Conservation (phyloP, 1,284 basidiomycete species). For the Ustilago loliicola region DNA sequence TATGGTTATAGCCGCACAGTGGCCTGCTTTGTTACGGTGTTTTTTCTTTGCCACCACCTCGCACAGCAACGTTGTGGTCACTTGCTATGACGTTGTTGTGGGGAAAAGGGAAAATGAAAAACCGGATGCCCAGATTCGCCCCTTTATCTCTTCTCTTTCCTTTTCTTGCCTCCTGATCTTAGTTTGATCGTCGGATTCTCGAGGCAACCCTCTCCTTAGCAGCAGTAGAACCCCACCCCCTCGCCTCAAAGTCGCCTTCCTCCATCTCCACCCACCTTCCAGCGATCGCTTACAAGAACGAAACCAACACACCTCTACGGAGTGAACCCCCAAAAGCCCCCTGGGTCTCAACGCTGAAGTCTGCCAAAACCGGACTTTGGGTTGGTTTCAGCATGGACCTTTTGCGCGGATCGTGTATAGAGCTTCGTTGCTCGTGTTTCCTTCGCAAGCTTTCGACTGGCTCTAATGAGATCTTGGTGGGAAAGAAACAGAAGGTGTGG, state of each 20-base stretch:
- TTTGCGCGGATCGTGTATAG: conserved; percentile 19
- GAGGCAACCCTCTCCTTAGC: too few relatives aligned
- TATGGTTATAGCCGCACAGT: not conserved
- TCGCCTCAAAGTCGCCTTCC: too few relatives aligned
- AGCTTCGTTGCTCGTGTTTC: conserved; percentile 21
- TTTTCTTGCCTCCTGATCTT: not conserved
- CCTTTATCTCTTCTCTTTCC: not conserved
- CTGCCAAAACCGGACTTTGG: not conserved
- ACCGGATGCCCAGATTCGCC: not conserved
- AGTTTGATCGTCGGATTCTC: not conserved
- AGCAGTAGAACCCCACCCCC: too few relatives aligned
- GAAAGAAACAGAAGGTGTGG: not conserved
- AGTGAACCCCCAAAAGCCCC: not conserved
- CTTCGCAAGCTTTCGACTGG: not conserved
- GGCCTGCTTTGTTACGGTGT: not conserved
- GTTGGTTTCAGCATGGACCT: too few relatives aligned
- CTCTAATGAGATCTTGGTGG: not conserved
- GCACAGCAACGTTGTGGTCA: too few relatives aligned
- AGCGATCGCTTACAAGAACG: not conserved
- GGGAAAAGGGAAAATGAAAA: not conserved
- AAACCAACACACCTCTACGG: conserved; percentile 4
- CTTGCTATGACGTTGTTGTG: too few relatives aligned
- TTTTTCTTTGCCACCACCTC: not conserved
- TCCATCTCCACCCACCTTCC: not conserved
- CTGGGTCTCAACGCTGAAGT: not conserved